Base-by-base conservation (phyloP, 2,329 filamentous ascomycete species). In the Paraphoma sp. region DNA sequence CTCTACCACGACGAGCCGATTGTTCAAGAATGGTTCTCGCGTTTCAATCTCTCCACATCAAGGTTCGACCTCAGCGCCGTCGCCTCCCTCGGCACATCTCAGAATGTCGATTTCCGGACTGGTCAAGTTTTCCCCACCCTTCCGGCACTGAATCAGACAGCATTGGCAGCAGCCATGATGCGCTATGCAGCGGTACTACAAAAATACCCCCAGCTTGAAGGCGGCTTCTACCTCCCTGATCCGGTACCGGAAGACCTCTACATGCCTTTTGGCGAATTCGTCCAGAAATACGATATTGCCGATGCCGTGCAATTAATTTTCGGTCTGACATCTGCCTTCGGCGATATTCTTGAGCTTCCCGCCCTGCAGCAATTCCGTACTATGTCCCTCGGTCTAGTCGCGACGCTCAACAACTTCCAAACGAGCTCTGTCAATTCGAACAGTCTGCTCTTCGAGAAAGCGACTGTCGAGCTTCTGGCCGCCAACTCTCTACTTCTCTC, bases 201-300 rank as follows among this genome's bases (percentile, higher is more conserved):
- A 10, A 47, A 45, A 45, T 63, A 59, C 12, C 59, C 66, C 2
- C 33, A 60, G n/a, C 45, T 67, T 0, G 62, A 70, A 2, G 52
- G 46, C 1, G 81, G 81, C 8, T 82, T 81, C 54, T 78, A 81
- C 16, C 71, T 83, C 0, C 78, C 82, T 0, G 64, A 72, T 12
- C 76, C 78, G 2, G 74, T 83, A 0, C 81, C 81, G 0, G 75
- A 79, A 30, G 82, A 83, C 46, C 70, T 86, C 1, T 66, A 81
- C n/a, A 65, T 83, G 14, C 77, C 81, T 2, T 84, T 82, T 51
- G 76, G 79, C 17, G 71, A 83, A 5, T 85, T 84, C 51, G 72
- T 81, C 10, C 63, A 75, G 36, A 84, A 84, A 68, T 80, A 84
- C 65, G 68, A 74, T 14, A 70, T 86, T 4, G 66, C 73, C 6